phyloP scores from a whole-genome alignment of 2,329 filamentous ascomycete genomes.

The Ceratocystis albifundus region DNA sequence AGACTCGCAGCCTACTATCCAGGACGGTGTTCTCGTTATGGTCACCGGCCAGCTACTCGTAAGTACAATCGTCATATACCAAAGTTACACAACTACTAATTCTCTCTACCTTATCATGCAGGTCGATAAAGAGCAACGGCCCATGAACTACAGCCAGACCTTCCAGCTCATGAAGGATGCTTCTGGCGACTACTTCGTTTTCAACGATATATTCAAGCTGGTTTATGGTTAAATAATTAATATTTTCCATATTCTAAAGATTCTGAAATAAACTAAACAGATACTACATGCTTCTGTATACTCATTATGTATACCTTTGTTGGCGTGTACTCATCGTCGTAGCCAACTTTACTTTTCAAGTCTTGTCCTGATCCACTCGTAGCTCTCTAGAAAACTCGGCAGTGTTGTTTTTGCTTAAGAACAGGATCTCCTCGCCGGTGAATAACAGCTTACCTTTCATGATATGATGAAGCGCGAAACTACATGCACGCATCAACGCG shows the following conservation, averaged over 20 bases:
- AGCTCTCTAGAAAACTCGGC: too few relatives aligned
- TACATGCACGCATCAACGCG: too few relatives aligned
- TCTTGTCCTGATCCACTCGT: too few relatives aligned
- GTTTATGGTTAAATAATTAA: constrained; percentile 47
- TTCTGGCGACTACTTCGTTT: constrained; percentile 64
- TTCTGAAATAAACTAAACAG: not conserved
- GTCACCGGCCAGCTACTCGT: constrained; percentile 81
- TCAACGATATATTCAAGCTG: constrained; percentile 92
- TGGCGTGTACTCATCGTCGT: too few relatives aligned
- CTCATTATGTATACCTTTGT: too few relatives aligned
- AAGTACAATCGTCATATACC: constrained; percentile 31
- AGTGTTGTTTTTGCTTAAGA: too few relatives aligned
- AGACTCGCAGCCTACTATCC: constrained; percentile 65
- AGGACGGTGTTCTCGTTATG: constrained; percentile 67
- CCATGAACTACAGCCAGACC: constrained; percentile 81
- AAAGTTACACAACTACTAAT: not conserved
- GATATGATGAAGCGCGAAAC: too few relatives aligned
- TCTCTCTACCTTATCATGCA: constrained; percentile 30
- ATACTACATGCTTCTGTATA: not conserved
- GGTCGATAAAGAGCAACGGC: constrained; percentile 75
- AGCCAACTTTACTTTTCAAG: too few relatives aligned
- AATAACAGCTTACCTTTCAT: too few relatives aligned
- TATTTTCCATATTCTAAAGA: not conserved
- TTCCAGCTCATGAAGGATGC: constrained; percentile 70
- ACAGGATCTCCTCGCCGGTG: too few relatives aligned